Base-by-base conservation (phyloP, 2,329 filamentous ascomycete species). In the Fusarium solani-melongenae region DNA sequence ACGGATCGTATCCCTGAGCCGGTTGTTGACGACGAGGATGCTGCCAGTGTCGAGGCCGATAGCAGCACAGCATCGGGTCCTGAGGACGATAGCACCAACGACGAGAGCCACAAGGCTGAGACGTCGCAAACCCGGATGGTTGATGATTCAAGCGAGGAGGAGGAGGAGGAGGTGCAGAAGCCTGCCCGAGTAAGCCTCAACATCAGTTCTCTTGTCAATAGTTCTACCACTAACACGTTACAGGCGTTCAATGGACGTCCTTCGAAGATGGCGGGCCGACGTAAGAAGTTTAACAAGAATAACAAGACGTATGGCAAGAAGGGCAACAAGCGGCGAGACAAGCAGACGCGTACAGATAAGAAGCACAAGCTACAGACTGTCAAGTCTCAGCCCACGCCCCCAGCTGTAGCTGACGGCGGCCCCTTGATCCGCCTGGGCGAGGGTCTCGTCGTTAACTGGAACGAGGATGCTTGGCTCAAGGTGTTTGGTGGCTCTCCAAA, bases 391-490 rank as follows among this genome's bases (percentile, higher is more conserved):
- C 82, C 82, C 7, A 81, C 79, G 64, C 82, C 83, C 22, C 81
- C 82, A 9, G 82, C 82, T 29, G 78, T 83, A 31, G 81, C 82
- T 11, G 83, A 85, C 72, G 86, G 88, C 17, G 90, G 89, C 5
- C 90, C 92, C 0, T 84, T 97, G 44, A 88, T 98, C 73, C 90
- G 93, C 38, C 88, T 96, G 29, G 92, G 93, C 59, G 96, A 99
- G 82, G 94, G 90, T 27, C 91, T 99, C 56, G 86, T 98, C 7
- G 89, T 98, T 12, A 95, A 98, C 76, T 99, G 96, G 95, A 89
- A 86, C 49, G 85, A 90, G 9, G 87, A 92, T 9, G 91, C 91
- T 7, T 93, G 90, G 80, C 91, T 96, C 20, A 85, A 86, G 17
- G 86, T 98, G 24, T 98, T 98, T 78, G 85, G 85, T 49, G 82